Conservation (phyloP, 352 stramenopile genomes). For the Peronospora farinosa region DNA sequence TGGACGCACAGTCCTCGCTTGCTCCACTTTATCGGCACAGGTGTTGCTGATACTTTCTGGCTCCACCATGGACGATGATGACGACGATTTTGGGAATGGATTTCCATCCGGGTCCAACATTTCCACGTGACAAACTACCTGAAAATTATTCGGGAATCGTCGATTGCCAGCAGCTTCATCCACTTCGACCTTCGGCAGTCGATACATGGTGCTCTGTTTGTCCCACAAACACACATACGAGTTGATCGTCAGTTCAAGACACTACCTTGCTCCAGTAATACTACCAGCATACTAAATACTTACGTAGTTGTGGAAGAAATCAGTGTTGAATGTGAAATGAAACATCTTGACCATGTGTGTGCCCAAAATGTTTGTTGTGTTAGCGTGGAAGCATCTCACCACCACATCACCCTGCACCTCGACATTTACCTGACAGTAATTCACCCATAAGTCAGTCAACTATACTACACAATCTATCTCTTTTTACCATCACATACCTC, state of each 20-base stretch:
- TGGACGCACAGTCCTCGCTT: constrained; percentile 5
- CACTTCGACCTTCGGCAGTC: constrained; percentile 50
- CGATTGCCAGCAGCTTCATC: constrained; percentile 50
- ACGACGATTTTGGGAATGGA: constrained; percentile 22
- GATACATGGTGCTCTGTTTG: constrained; percentile 38
- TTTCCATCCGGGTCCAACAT: constrained; percentile 29
- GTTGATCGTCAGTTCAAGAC: background rate
- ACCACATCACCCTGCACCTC: constrained; percentile 66
- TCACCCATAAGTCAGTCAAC: background rate
- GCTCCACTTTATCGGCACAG: constrained; percentile 18
- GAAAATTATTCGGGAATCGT: constrained; percentile 50
- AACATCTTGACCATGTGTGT: constrained; percentile 84
- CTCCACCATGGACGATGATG: constrained; percentile 20
- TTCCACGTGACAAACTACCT: constrained; percentile 47
- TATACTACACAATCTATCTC: background rate
- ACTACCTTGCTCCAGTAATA: background rate
- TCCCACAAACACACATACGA: background rate
- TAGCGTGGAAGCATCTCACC: constrained; percentile 71
- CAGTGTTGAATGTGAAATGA: constrained; percentile 81
- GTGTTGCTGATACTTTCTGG: constrained; percentile 22
- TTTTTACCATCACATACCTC: constrained; percentile 25
- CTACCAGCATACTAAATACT: constrained; percentile 6
- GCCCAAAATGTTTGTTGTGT: constrained; percentile 58
- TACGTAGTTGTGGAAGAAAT: constrained; percentile 72
- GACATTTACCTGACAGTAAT: constrained; percentile 45